phyloP scores from a whole-genome alignment of 2,329 filamentous ascomycete species.

The Seiridium unicorne region DNA sequence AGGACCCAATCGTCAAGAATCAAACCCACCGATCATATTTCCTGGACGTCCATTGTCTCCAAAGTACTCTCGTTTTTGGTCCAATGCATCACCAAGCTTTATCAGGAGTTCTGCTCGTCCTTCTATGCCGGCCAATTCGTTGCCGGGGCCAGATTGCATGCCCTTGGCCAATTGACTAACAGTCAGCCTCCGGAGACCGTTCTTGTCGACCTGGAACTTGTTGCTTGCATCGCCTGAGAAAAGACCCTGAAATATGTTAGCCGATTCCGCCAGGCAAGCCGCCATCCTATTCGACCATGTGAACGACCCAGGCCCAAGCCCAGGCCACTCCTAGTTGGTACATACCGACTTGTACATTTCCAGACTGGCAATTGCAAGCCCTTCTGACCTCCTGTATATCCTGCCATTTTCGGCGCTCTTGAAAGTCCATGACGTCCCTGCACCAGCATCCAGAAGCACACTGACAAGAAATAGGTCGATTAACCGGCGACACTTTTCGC shows the following conservation, averaged over 20 bases:
- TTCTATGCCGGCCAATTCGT: slow-evolving; percentile 80
- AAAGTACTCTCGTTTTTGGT: slow-evolving; percentile 77
- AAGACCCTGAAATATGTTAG: slow-evolving; percentile 52
- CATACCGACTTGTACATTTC: slow-evolving; percentile 87
- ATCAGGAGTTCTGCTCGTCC: slow-evolving; percentile 79
- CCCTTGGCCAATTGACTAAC: slow-evolving; percentile 74
- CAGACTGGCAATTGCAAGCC: slow-evolving; percentile 57
- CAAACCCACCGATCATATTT: slow-evolving; percentile 79
- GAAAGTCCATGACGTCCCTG: slow-evolving; percentile 88
- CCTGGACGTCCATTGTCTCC: slow-evolving; percentile 82
- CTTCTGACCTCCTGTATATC: slow-evolving; percentile 17
- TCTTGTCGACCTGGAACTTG: slow-evolving; percentile 86
- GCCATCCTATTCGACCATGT: too few relatives aligned
- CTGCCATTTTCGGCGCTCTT: slow-evolving; percentile 60
- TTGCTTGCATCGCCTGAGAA: slow-evolving; percentile 83
- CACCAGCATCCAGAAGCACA: slow-evolving; percentile 82
- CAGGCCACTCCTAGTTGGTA: neutral
- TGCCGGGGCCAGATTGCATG: slow-evolving; percentile 78
- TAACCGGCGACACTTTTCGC: slow-evolving; percentile 72
- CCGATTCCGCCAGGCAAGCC: too few relatives aligned
- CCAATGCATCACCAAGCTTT: slow-evolving; percentile 71
- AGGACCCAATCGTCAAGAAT: neutral
- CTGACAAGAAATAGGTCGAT: slow-evolving; percentile 79
- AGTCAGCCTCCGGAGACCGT: slow-evolving; percentile 72
- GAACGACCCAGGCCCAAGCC: too few relatives aligned